Evolutionary conservation across 345 rosid genomes (phyloP), one percentile per base, ranked within the genome.

Genomic region (Kandelia obovata): DNA sequence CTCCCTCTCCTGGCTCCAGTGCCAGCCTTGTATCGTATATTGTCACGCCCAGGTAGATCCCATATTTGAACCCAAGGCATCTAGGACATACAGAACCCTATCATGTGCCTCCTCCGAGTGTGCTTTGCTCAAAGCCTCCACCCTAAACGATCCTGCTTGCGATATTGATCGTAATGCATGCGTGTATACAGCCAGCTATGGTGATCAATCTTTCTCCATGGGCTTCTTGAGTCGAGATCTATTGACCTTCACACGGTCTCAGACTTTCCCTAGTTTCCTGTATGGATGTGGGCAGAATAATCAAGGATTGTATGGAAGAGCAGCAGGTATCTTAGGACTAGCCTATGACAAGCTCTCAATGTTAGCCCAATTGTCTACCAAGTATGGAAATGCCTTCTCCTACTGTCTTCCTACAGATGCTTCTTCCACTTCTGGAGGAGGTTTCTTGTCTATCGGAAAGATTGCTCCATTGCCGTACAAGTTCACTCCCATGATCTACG

Each of bases 231-330:
- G 77, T 53, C 78, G 67, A 64, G 89, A 85, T 61, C 34, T 61
- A 1, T 71, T 85, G 32, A 74, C 79, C 39, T 56, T 85, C 31
- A 32, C 78, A 13, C 63, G 71, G 10, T 68, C 75, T 0, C 75
- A 73, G 71, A 51, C 63, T 11, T 32, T 65, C 35, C 76, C 81
- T 0, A 17, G 60, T 25, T 85, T 85, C 61, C 55, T 79, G 0
- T 85, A 65, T 39, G 88, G 89, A n/a, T 85, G 89, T 31, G 89
- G 86, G 11, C 79, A 82, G 74, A 79, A 82, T 55, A 85, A 82
- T 5, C 70, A 68, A 63, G 86, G 84, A 7, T 51, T 78, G 62
- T 85, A 82, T 5, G 89, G 86, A 25, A 75, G 58, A 63, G 66
- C 84, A 2, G 81, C 84, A 0, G 89, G 89, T 0, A 67, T 85